A percentile compares a stretch with the other conserved stretches of the same genome.
Conservation (phyloP, 2,329 filamentous ascomycete species). For the Karstenula rhodostoma region DNA sequence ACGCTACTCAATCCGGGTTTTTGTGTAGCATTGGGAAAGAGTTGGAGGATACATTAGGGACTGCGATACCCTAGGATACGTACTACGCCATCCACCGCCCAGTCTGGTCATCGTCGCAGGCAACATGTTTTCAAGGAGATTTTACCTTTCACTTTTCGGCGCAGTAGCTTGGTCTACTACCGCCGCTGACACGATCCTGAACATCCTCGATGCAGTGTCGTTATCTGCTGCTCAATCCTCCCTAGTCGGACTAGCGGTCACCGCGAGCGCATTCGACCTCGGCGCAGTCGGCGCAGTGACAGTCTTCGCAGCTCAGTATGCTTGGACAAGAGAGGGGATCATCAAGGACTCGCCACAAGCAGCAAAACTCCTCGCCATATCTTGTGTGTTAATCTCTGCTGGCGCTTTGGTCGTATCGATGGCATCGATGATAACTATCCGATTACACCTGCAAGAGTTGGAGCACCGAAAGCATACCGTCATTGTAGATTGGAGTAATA, state of each 20-base stretch:
- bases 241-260: slow-evolving; percentile 37
- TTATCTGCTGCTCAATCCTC: slow-evolving; percentile 34
- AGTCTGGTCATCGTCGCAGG: slow-evolving; percentile 2
- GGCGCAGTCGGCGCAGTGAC: slow-evolving; percentile 39
- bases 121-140: slow-evolving; percentile 33
- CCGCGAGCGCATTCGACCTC: slow-evolving; percentile 43
- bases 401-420: slow-evolving; percentile 39
- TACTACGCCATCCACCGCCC: background rate
- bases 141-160: slow-evolving; percentile 44
- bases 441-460: slow-evolving; percentile 32
- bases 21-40: slow-evolving; percentile 8
- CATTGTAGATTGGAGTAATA: slow-evolving; percentile 28
- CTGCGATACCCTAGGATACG: background rate
- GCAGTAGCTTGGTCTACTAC: slow-evolving; percentile 45
- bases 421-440: slow-evolving; percentile 37
- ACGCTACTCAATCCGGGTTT: background rate
- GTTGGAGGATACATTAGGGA: slow-evolving; percentile 8
- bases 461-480: slow-evolving; percentile 24
- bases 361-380: slow-evolving; percentile 27
- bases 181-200: slow-evolving; percentile 44
- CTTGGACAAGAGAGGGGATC: slow-evolving; percentile 37
- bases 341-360: slow-evolving; percentile 28
- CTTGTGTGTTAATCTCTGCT: slow-evolving; percentile 34
- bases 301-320: slow-evolving; percentile 40
- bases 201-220: slow-evolving; percentile 47